A percentile compares a stretch with the other conserved stretches of the same genome.
phyloP scores from a whole-genome alignment of 2,329 filamentous ascomycete genomes.

The Fusarium liriodendri region DNA sequence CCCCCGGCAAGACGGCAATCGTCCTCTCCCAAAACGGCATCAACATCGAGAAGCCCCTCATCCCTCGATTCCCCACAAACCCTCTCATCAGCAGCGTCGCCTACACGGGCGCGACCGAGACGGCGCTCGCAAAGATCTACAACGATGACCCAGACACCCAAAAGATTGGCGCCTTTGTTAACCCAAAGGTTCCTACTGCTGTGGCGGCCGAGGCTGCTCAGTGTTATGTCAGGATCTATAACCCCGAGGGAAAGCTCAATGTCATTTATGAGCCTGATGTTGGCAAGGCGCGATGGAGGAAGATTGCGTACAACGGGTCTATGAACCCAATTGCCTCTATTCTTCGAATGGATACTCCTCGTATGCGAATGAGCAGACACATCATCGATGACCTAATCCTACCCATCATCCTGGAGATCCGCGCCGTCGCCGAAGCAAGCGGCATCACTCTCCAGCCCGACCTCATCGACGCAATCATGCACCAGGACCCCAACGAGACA shows the following conservation, averaged over 20 bases:
- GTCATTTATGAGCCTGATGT: slow-evolving; percentile 56
- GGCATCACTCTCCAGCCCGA: slow-evolving; percentile 56
- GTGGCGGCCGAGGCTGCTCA: slow-evolving; percentile 47
- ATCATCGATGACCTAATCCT: slow-evolving; percentile 59
- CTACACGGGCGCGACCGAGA: slow-evolving; percentile 63
- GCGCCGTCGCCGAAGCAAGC: slow-evolving; percentile 55
- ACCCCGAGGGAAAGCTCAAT: slow-evolving; percentile 56
- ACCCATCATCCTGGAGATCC: slow-evolving; percentile 66
- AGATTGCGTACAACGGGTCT: slow-evolving; percentile 63
- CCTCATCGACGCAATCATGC: slow-evolving; percentile 58
- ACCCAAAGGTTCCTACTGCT: slow-evolving; percentile 45
- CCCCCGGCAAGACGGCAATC: slow-evolving; percentile 61
- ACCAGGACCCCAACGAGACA: slow-evolving; percentile 60
- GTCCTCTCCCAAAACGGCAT: slow-evolving; percentile 72
- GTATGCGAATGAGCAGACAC: slow-evolving; percentile 56
- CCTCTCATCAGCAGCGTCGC: slow-evolving; percentile 64
- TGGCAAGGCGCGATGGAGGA: slow-evolving; percentile 58
- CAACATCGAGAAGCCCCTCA: slow-evolving; percentile 69
- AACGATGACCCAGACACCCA: slow-evolving; percentile 64
- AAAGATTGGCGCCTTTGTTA: slow-evolving; percentile 62
- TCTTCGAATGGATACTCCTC: slow-evolving; percentile 61
- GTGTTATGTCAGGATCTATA: slow-evolving; percentile 61
- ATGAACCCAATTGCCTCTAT: slow-evolving; percentile 66
- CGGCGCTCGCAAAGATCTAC: slow-evolving; percentile 57
- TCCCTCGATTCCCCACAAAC: slow-evolving; percentile 62